Evolutionary conservation across 1,284 basidiomycete genomes (phyloP), one percentile per base, ranked within the genome.

Genomic region (Cutaneotrichosporon spelunceum): DNA sequence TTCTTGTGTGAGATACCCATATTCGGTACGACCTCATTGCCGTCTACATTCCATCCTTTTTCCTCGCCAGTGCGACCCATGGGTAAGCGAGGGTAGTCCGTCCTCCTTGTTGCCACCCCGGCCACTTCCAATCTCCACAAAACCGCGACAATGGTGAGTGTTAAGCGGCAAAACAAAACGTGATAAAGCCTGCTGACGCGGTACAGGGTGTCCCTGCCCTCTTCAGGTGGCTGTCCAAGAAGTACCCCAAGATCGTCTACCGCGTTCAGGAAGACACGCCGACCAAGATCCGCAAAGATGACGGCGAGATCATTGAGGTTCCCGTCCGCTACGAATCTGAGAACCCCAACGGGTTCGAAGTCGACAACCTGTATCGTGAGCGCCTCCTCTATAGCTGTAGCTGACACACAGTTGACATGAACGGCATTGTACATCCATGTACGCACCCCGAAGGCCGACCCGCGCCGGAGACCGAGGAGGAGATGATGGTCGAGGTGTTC

Each of bases 401-500:
- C 60, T 61, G 19, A 63, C 48, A 19, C 5, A 16, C 56, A 79
- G 76, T 78, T 52, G 76, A 78, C 63, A 82, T 82, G 81, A 82
- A 82, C 70, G 81, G 81, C 74, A 82, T 83, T 65, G 94, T 98
- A 26, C 95, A 99, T 81, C 95, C 95, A 7, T 98, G 95, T 86
- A 98, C 95, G 0, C 95, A 98, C 78, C 95, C 95, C 0, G 95
- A 98, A 78, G 94, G 93, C 71, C 70, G 91, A 86, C 91, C 92
- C 53, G 88, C 96, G 1, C 96, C 96, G 0, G 91, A 96, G 77
- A 97, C 93, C 2, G 96, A 99, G 77, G 91, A 93, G 75, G 94
- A 98, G 62, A 99, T 99, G 96, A 99, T 99, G 96, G 75, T 91
- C 24, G 96, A 98, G 78, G 85, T 99, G 48, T 98, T 99, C 81